Conservation (phyloP, 2,329 filamentous ascomycete genomes). For the Cercospora sesami region DNA sequence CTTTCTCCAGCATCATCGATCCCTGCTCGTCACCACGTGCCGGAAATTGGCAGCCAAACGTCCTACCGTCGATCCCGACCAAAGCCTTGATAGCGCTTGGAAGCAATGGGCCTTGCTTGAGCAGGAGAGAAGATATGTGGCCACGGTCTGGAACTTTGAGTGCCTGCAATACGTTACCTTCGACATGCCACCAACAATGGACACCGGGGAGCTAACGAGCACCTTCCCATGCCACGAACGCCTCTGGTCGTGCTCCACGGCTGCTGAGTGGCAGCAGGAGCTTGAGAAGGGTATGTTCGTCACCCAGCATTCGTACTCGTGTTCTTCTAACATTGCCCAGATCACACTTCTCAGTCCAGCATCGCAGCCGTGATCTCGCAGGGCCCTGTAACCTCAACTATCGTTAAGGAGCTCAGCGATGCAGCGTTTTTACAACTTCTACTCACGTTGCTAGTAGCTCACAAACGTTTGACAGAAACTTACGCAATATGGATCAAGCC, state of each 20-base stretch:
- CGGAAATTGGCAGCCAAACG: conserved; percentile 5
- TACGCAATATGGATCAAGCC: conserved; percentile 10
- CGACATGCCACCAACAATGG: conserved; percentile 13
- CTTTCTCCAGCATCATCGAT: conserved; percentile 7
- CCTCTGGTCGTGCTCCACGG: conserved; percentile 7
- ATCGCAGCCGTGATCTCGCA: conserved; percentile 6
- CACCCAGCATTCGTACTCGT: neutral
- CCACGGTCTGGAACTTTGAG: conserved; percentile 9
- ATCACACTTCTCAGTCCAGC: neutral
- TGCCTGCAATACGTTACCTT: conserved; percentile 13
- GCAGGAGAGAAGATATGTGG: conserved; percentile 13
- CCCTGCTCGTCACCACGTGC: conserved; percentile 6
- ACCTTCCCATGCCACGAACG: conserved; percentile 7
- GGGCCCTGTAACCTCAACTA: conserved; percentile 2
- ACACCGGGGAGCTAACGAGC: conserved; percentile 10
- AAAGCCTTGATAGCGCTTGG: conserved; percentile 5
- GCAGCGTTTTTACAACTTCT: conserved; percentile 8
- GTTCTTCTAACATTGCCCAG: neutral
- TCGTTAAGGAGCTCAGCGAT: conserved; percentile 9
- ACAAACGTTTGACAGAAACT: conserved; percentile 8
- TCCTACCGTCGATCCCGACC: neutral
- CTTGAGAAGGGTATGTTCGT: neutral
- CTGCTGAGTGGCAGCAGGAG: conserved; percentile 10
- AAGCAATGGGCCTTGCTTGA: conserved; percentile 8
- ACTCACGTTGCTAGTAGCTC: conserved; percentile 9